Conservation (phyloP, 2,329 filamentous ascomycete species). For the Xylariales sp. region DNA sequence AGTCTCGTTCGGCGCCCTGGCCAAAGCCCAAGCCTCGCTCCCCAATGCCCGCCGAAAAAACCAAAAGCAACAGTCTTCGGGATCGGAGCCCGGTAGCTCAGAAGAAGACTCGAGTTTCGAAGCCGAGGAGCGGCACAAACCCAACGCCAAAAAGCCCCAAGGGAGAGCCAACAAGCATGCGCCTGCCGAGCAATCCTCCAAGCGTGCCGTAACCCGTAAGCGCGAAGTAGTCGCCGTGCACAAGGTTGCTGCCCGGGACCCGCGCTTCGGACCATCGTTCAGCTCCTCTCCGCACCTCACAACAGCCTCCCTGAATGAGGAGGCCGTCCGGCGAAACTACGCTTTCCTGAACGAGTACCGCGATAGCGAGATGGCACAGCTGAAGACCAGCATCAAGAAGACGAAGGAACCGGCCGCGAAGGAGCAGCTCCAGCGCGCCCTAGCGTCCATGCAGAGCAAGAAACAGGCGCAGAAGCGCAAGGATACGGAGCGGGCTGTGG, state of each 20-base stretch:
- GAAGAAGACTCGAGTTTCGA: slow-evolving; percentile 18
- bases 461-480: slow-evolving; percentile 66
- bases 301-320: slow-evolving; percentile 44
- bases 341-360: slow-evolving; percentile 85
- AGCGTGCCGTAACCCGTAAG: slow-evolving; percentile 75
- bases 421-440: slow-evolving; percentile 65
- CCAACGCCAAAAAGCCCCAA: slow-evolving; percentile 19
- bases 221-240: slow-evolving; percentile 64
- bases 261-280: slow-evolving; percentile 75
- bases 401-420: slow-evolving; percentile 42
- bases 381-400: slow-evolving; percentile 64
- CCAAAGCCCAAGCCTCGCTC: slow-evolving; percentile 75
- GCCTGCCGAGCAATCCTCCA: slow-evolving; percentile 76
- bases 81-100: slow-evolving; percentile 21
- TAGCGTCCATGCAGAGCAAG: slow-evolving; percentile 75
- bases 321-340: slow-evolving; percentile 67
- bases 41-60: slow-evolving; percentile 28
- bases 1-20: slow-evolving; percentile 86
- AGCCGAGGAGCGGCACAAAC: slow-evolving; percentile 32
- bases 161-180: slow-evolving; percentile 78
- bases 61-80: slow-evolving; percentile 20
- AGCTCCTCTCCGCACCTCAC: slow-evolving; percentile 36
- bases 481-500: slow-evolving; percentile 64
- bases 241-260: slow-evolving; percentile 67
- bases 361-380: slow-evolving; percentile 71